These are phyloP conservation scores for Raphanus hybrid DNA, from an alignment of 441 rosid genomes.

Conservation along the genomic window DNA sequence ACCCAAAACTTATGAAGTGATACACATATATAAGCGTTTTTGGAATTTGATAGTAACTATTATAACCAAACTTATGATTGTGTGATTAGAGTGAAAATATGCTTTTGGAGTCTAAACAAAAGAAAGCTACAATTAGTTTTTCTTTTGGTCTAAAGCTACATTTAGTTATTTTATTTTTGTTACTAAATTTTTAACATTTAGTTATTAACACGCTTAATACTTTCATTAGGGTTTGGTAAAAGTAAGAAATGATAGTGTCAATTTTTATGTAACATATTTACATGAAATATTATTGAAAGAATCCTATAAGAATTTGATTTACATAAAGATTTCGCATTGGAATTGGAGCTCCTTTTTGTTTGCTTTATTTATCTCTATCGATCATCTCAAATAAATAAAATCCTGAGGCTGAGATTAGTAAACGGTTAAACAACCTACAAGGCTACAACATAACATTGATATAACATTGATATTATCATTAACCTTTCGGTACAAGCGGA, in stretches of 20 bases:
- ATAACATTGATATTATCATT: too few relatives aligned
- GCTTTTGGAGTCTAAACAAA: neutral
- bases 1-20: neutral
- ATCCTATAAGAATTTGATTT: slow-evolving; percentile 4
- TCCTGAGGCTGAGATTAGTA: slow-evolving; percentile 25
- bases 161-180: slow-evolving; percentile 1
- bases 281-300: slow-evolving; percentile 13
- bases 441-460: neutral
- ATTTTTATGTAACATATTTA: neutral
- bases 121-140: neutral
- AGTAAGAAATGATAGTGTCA: slow-evolving; percentile 20
- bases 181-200: too few relatives aligned
- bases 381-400: neutral
- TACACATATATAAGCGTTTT: neutral
- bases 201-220: slow-evolving; percentile 1
- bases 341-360: neutral
- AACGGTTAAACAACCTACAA: neutral
- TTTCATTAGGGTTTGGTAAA: neutral
- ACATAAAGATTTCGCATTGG: slow-evolving; percentile 4
- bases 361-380: neutral
- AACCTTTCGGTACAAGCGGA: slow-evolving; percentile 8
- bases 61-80: neutral
- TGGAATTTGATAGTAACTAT: neutral
- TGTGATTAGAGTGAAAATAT: neutral
- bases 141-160: neutral